Evolutionary conservation across 2,329 filamentous ascomycete species (phyloP), one percentile per base, ranked within the genome.

Genomic region (Dactylellina cionopaga): DNA sequence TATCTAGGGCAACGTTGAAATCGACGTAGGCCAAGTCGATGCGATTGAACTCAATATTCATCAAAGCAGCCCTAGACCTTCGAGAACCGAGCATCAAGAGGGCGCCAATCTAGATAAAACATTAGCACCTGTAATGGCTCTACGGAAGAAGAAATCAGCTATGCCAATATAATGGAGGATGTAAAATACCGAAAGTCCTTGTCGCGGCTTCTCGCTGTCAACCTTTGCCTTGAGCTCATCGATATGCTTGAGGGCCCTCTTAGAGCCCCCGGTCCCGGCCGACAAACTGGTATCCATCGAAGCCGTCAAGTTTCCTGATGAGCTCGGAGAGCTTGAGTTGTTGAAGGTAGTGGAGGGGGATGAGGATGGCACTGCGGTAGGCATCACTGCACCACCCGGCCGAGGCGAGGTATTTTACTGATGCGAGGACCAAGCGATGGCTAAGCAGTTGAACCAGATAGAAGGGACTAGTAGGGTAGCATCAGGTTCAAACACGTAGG

Each of bases 1-100:
- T 90, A 65, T 92, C 88, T 70, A 86, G 92, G 9, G 93, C 91
- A 74, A 89, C 87, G 66, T 98, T 85, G 78, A 94, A 98, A 73
- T 96, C 91, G 75, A 90, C 87, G 62, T 96, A 89, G 2, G 93
- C 93, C 35, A 88, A 80, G 78, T 95, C 92, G 3, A 88, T 87
- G 33, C 88, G 84, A 24, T 86, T 83, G 80, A 90, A 89, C 72
- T 86, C 85, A 68, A 88, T 83, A 39, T 74, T 68, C 69, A 76
- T 62, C 10, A 62, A 33, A 7, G 62, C 43, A 7, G 41, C 46
- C 33, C 62, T 62, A 27, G 37, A 74, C 35, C 62, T 52, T 4
- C 56, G 46, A 7, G 33, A 39, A 10, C 60, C 60, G 4, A 68
- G 39, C 39, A 68, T 35, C 2, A 68, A n/a, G 24, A 74, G 55